phyloP scores from a whole-genome alignment of 1,139 yeast genomes.

The Pichia sp. region DNA sequence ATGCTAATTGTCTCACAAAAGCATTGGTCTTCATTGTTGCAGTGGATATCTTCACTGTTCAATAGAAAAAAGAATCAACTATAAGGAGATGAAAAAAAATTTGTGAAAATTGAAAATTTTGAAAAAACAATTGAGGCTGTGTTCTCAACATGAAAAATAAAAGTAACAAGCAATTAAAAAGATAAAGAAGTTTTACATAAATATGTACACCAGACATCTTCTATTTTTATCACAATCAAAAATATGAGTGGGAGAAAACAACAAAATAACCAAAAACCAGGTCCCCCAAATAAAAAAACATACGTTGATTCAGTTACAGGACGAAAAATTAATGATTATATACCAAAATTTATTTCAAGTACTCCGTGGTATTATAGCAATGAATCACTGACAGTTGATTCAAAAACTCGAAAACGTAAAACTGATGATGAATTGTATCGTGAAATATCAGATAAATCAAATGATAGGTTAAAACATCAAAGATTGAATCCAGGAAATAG shows the following conservation, averaged over 20 bases:
- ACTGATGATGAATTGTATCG: slow-evolving; percentile 21
- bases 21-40: slow-evolving; percentile 30
- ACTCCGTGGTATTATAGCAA: slow-evolving; percentile 46
- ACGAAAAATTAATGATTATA: slow-evolving; percentile 33
- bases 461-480: slow-evolving; percentile 47
- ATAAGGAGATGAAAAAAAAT: not conserved
- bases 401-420: slow-evolving; percentile 23
- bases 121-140: not conserved
- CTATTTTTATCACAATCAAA: not conserved
- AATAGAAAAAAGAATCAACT: not conserved
- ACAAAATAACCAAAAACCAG: not conserved
- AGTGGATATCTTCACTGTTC: not conserved
- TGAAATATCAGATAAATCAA: slow-evolving; percentile 19
- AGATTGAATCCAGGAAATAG: slow-evolving; percentile 31
- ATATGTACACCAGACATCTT: too few relatives aligned
- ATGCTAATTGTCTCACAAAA: slow-evolving; percentile 77
- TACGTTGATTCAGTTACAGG: slow-evolving; percentile 23
- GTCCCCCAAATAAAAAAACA: slow-evolving; percentile 18
- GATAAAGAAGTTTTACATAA: not conserved
- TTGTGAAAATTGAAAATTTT: not conserved
- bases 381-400: slow-evolving; percentile 21
- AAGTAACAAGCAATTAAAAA: not conserved
- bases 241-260: not conserved
- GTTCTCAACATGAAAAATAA: not conserved
- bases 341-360: slow-evolving; percentile 41